Conservation (phyloP, 2,329 filamentous ascomycete species). For the Chaetomium globosum region DNA sequence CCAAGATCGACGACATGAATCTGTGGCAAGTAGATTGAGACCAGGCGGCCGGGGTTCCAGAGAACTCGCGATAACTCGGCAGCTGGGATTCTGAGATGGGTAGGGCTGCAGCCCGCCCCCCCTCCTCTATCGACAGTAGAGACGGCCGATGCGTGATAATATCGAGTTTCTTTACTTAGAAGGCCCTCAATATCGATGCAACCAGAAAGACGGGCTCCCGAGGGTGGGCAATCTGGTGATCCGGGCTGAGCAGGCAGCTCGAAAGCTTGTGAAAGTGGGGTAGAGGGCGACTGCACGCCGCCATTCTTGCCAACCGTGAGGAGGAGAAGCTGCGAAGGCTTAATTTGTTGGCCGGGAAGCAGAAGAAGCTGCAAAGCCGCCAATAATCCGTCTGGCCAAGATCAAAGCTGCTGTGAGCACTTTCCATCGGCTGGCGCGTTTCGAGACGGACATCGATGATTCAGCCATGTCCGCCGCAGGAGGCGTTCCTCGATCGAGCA, state of each 20-base stretch:
- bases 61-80: constrained; percentile 23
- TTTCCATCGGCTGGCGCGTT: constrained; percentile 27
- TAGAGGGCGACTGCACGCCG: background rate
- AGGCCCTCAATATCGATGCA: constrained; percentile 30
- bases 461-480: constrained; percentile 33
- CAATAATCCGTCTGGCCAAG: background rate
- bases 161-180: constrained; percentile 38
- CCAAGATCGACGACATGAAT: constrained; percentile 29
- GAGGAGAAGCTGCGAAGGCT: background rate
- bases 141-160: constrained; percentile 27
- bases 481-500: constrained; percentile 44
- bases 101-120: constrained; percentile 38
- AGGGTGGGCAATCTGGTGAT: constrained; percentile 35
- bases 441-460: constrained; percentile 27
- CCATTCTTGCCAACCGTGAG: background rate
- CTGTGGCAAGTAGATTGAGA: constrained; percentile 37
- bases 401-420: background rate
- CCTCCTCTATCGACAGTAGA: constrained; percentile 19
- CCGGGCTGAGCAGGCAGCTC: constrained; percentile 26
- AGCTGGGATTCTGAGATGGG: constrained; percentile 31
- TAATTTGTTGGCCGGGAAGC: background rate
- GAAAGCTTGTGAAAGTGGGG: constrained; percentile 17
- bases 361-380: background rate
- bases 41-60: constrained; percentile 26
- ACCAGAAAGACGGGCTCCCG: constrained; percentile 12